These are phyloP conservation scores for Oryza meridionalis DNA, from an alignment of 176 grass and related monocot genomes.

Conservation along the genomic window DNA sequence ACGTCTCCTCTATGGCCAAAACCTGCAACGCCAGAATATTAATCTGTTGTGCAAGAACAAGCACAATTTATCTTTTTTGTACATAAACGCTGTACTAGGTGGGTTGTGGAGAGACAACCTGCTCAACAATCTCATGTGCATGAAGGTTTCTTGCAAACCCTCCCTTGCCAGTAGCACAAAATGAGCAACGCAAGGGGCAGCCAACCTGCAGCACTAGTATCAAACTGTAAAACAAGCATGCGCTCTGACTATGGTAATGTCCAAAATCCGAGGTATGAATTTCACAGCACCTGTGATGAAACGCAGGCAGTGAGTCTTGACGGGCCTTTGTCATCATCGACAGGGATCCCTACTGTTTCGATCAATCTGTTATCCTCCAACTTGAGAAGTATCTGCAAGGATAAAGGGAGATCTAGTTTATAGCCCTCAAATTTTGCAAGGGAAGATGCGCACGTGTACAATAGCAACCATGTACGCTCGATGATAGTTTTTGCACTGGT, in stretches of 20 bases:
- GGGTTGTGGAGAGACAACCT: conserved; percentile 42
- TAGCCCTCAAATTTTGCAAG: background rate
- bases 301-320: conserved; percentile 87
- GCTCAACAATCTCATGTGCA: conserved; percentile 81
- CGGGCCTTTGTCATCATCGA: conserved; percentile 63
- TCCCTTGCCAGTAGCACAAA: conserved; percentile 92
- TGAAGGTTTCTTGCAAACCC: conserved; percentile 93
- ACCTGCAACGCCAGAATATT: conserved; percentile 51
- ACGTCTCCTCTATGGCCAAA: conserved; percentile 78
- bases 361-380: conserved; percentile 90
- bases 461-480: background rate
- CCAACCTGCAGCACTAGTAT: conserved; percentile 60
- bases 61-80: background rate
- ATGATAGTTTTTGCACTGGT: background rate
- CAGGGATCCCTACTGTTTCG: conserved; percentile 92
- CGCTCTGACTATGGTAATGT: background rate
- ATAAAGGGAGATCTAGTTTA: background rate
- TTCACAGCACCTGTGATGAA: conserved; percentile 75
- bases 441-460: too few relatives aligned
- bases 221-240: background rate
- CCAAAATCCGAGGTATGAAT: background rate
- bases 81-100: background rate
- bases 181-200: conserved; percentile 85
- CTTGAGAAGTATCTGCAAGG: conserved; percentile 87
- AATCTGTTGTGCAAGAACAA: background rate